Evolutionary conservation across 2,329 filamentous ascomycete genomes (phyloP).

Genomic region (Aureobasidium sp.): DNA sequence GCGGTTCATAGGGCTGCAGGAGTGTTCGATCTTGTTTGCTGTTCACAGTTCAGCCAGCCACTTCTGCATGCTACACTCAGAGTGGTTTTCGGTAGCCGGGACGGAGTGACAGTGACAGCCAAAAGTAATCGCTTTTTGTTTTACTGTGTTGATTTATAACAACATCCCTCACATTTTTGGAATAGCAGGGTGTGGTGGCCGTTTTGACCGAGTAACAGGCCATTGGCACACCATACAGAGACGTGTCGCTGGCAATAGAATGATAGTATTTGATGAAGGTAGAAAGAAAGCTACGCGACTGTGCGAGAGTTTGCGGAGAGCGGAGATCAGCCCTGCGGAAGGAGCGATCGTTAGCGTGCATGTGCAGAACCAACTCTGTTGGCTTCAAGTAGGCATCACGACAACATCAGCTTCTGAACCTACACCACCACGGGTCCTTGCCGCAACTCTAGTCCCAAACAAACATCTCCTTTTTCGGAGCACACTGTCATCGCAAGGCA

Average conservation of each 20-base stretch:
- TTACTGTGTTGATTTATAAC: neutral
- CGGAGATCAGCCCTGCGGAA: neutral
- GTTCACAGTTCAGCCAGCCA: neutral
- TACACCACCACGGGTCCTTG: neutral
- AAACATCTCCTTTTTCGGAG: conserved; percentile 4
- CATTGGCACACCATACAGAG: neutral
- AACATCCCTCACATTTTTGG: neutral
- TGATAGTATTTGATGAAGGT: neutral
- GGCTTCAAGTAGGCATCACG: no score
- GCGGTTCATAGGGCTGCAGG: neutral
- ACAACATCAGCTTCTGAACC: no score
- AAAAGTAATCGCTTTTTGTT: neutral
- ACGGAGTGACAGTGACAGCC: neutral
- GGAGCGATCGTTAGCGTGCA: no score
- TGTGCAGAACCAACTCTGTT: no score
- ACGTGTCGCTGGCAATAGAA: neutral
- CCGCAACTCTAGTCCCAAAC: neutral
- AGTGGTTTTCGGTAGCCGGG: neutral
- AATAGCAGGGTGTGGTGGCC: neutral
- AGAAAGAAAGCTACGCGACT: neutral
- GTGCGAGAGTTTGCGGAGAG: neutral
- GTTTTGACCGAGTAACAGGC: neutral
- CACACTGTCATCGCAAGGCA: neutral
- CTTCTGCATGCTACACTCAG: neutral
- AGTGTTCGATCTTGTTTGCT: neutral